These are phyloP conservation scores for Speleostelium caveatum DNA, from an alignment of 78 protist species.

Conservation along the genomic window DNA sequence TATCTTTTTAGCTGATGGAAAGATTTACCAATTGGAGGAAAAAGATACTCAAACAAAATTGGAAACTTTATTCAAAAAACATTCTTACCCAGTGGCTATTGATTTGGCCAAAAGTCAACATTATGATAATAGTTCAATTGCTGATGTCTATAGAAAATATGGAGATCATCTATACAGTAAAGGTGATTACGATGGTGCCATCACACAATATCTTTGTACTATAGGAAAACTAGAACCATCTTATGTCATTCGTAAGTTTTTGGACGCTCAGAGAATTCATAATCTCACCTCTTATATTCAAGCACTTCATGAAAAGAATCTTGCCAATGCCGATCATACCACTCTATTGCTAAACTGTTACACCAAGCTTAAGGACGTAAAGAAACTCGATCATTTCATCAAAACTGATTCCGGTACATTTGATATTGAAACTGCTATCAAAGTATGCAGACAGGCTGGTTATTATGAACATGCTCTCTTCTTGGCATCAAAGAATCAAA, in stretches of 20 bases:
- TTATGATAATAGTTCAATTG: constrained; percentile 82
- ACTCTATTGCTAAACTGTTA: constrained; percentile 96
- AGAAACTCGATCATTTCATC: constrained; percentile 91
- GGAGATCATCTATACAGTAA: constrained; percentile 96
- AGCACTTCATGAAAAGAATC: constrained; percentile 86
- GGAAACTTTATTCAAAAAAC: constrained; percentile 94
- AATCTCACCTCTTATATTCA: constrained; percentile 94
- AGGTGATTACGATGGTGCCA: constrained; percentile 94
- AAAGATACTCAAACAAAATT: constrained; percentile 95
- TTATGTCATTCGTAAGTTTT: constrained; percentile 96
- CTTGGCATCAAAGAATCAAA: constrained; percentile 74
- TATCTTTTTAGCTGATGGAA: constrained; percentile 77
- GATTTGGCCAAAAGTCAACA: constrained; percentile 85
- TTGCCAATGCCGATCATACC: constrained; percentile 96
- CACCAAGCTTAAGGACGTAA: constrained; percentile 94
- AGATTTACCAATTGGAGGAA: constrained; percentile 89
- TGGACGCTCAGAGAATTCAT: constrained; percentile 96
- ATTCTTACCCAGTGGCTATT: constrained; percentile 91
- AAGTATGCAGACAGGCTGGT: constrained; percentile 92
- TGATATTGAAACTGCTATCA: constrained; percentile 95
- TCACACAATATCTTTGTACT: constrained; percentile 94
- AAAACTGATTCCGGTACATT: constrained; percentile 86
- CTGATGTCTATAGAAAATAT: constrained; percentile 91
- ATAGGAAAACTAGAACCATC: constrained; percentile 97
- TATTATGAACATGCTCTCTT: constrained; percentile 90